Base-by-base conservation (phyloP, 805 yeast genomes). In the Wickerhamia fluorescens region DNA sequence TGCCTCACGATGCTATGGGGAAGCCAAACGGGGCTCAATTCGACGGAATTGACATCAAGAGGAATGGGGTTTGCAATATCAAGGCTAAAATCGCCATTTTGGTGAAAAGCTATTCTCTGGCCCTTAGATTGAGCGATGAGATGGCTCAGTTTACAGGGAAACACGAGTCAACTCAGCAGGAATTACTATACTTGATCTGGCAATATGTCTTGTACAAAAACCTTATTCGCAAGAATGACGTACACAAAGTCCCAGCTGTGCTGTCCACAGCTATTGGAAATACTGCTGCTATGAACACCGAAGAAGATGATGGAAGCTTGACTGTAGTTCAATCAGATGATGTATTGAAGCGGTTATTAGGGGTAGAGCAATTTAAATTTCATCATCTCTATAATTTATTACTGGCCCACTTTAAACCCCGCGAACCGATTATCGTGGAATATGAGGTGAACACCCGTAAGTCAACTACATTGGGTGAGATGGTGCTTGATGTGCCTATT, bases 1-100 rank as follows among this genome's bases (percentile, higher is more conserved):
- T 55, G 8, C 53, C 50, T 19, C n/a, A n/a, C n/a, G 38, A 28
- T 14, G 14, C 21, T 8, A 45, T 12, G 36, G 38, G 14, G 30
- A 43, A 31, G 41, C 50, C 27, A 53, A 53, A 24, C 28, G 39
- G 8, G 55, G 56, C 38, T 42, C 45, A 34, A 41, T 89, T 89
- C 51, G 97, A 92, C 53, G 96, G 94, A 1, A 58, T 92, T 33
- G 96, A 88, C 49, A 73, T 92, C 32, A 81, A 81, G 46, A 74
- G 98, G 45, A 61, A 70, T 11, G 97, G 97, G 3, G 47, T 59
- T 7, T 60, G 51, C 39, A 54, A 56, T 35, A 45, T 88, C 27
- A 66, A 72, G 25, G 74, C 83, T 28, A 74, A 74, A 32, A 77
- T 92, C 32, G 82, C 86, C 4, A 68, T 92, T 32, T 31, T 39